Base-by-base conservation (phyloP, 164 flowering plant genomes). In the Vitis labrusca region DNA sequence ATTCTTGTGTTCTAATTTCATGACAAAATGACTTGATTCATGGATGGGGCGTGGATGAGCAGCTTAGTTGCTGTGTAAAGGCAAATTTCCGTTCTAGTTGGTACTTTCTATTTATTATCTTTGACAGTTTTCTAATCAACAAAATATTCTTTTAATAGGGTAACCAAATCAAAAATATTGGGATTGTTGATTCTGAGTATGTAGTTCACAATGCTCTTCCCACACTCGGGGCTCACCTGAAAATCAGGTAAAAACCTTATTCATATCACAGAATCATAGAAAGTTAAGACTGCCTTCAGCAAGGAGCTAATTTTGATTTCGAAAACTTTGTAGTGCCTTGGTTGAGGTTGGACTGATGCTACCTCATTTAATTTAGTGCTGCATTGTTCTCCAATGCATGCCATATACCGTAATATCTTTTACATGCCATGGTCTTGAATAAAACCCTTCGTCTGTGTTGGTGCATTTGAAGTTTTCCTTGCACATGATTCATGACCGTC, bases 111-210 rank as follows among this genome's bases (percentile, higher is more conserved):
- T 50, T 17, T 0, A 8, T 47, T 74, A 13, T 37, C 49, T 44
- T 62, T 3, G 8, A 55, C 50, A 57, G 3, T n/a, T 72, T 51
- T 50, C 66, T 59, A 2, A 65, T 23, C 2, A 29, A 9, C 19
- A 51, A 23, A 49, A 14, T 19, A 12, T 58, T 69, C 11, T 23
- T 67, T 48, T 6, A 3, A 63, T 77, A 79, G 82, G 82, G 79
- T 12, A 71, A 76, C 51, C 73, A 75, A 10, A 73, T 73, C 5
- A 71, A 71, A 70, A 73, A 66, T 10, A 59, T 79, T 10, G 82
- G 82, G 7, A 49, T 79, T 51, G 79, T 79, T 11, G 82, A 79
- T 73, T 53, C 77, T 32, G 77, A 79, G 76, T 79, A 76, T 19
- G 10, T 79, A 15, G 57, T 79, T 67, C 82, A 79, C 32, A 44